Evolutionary conservation across 768 basidiomycete species (phyloP).

Genomic region (Auricularia cornea): DNA sequence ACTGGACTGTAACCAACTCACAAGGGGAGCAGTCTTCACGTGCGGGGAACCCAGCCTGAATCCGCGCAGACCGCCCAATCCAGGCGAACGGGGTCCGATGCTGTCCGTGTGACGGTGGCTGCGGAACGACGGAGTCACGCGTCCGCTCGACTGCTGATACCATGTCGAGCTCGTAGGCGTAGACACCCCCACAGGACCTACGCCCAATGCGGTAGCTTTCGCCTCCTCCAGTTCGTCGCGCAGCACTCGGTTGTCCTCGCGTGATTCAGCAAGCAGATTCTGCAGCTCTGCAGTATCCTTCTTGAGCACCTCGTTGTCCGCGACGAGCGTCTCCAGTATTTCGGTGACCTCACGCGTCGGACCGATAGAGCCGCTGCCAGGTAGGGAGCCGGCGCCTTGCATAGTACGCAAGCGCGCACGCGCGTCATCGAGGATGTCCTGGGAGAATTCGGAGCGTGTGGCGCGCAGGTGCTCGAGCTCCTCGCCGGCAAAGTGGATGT

Average conservation of each 20-base stretch:
- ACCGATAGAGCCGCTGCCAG: neutral
- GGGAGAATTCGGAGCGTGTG: constrained; percentile 56
- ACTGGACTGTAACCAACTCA: neutral
- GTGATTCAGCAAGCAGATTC: constrained; percentile 58
- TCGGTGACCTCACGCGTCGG: constrained; percentile 41
- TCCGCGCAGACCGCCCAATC: neutral
- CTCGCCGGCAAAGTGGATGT: constrained; percentile 57
- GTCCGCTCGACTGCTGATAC: neutral
- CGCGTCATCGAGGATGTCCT: constrained; percentile 58
- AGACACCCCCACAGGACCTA: neutral
- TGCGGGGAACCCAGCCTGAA: neutral
- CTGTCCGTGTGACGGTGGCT: neutral
- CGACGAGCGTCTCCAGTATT: constrained; percentile 77
- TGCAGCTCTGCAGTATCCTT: constrained; percentile 76
- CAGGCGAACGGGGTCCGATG: neutral
- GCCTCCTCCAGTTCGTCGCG: constrained; percentile 74
- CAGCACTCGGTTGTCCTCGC: constrained; percentile 63
- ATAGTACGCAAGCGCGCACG: constrained; percentile 53
- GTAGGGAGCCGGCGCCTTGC: constrained; percentile 42
- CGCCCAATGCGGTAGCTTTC: constrained; percentile 33
- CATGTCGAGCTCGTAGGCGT: neutral
- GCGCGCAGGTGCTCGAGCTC: constrained; percentile 52
- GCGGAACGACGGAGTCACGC: neutral
- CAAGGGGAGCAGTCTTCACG: neutral
- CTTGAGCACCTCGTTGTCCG: constrained; percentile 76